These are phyloP conservation scores for Clohesyomyces aquaticus DNA, from an alignment of 495 filamentous ascomycete species.

Conservation along the genomic window DNA sequence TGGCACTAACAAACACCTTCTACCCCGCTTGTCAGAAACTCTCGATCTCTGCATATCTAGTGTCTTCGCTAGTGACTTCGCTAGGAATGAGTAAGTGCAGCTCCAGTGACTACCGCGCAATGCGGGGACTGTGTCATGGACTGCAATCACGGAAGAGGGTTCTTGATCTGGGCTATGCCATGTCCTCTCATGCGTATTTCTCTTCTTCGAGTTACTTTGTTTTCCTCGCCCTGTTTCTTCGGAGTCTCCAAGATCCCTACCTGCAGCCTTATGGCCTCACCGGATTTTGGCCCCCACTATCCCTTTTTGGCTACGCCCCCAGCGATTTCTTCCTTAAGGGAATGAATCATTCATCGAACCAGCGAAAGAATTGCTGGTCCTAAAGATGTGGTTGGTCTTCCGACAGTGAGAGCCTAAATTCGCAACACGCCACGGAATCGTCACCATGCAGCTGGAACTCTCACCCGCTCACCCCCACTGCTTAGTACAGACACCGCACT, in stretches of 20 bases:
- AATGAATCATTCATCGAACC: slow-evolving; percentile 8
- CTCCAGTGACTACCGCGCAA: slow-evolving; percentile 13
- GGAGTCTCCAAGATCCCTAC: background rate
- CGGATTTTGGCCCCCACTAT: slow-evolving; percentile 37
- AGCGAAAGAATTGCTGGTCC: slow-evolving; percentile 17
- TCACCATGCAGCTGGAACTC: slow-evolving; percentile 24
- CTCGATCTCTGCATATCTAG: too few species aligned
- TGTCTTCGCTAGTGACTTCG: slow-evolving; percentile 25
- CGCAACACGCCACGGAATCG: slow-evolving; percentile 31
- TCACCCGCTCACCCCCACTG: background rate
- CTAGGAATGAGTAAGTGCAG: slow-evolving; percentile 20
- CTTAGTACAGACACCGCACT: background rate
- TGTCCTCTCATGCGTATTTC: background rate
- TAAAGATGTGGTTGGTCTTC: slow-evolving; percentile 27
- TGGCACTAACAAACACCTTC: slow-evolving; percentile 15
- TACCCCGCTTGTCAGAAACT: slow-evolving; percentile 3
- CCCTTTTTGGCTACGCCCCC: slow-evolving; percentile 6
- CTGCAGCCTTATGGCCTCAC: slow-evolving; percentile 18
- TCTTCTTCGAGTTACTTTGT: background rate
- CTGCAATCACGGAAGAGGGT: slow-evolving; percentile 25
- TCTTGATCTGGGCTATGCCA: slow-evolving; percentile 13
- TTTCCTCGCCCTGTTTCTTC: slow-evolving; percentile 3
- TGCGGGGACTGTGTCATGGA: slow-evolving; percentile 31
- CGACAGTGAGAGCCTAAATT: slow-evolving; percentile 20
- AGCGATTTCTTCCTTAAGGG: background rate